Base-by-base conservation (phyloP, 2,329 filamentous ascomycete species). In the Fusarium miscanthi region DNA sequence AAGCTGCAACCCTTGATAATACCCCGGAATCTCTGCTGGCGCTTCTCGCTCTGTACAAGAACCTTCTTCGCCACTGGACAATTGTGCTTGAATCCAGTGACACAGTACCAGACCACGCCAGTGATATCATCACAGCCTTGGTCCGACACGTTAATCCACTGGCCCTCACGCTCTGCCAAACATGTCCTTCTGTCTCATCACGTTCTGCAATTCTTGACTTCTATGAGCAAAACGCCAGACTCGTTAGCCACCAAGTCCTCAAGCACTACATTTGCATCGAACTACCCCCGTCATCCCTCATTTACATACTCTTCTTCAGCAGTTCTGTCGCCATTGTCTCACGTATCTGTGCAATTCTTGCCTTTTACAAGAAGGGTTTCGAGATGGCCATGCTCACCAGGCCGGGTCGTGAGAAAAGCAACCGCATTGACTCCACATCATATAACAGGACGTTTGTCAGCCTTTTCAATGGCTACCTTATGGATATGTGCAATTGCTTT, bases 401-500 rank as follows among this genome's bases (percentile, higher is more conserved):
- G 69, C 77, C 75, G 63, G 72, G 51, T 75, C 77, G 70, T 69
- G 49, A 81, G 27, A 69, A 72, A 53, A 75, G 72, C 31, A 62
- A 76, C 23, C 76, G 72, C 13, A 76, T 83, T 46, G 78, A 82
- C 66, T 77, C 80, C 10, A 79, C 80, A 23, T 80, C 83, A 16
- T 92, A 91, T 69, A 85, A 89, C 33, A 85, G 88, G 45, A 82
- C 85, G 37, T 88, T 92, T 62, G 88, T 94, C 43, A 88, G 90
- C 71, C 83, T 87, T 30, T 95, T 96, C 83, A 97, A 97, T 79
- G 92, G 92, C 27, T 94, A 92, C 79, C 87, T 97, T 37, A 95
- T 96, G 90, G 94, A 97, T 78, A 87, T 94, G 37, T 95, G 93
- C 84, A 97, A 97, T 78, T 90, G 93, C 56, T 80, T 96, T 51